Evolutionary conservation across 495 filamentous ascomycete genomes (phyloP), one percentile per base, ranked within the genome.

Genomic region (Penicillium goetzii): DNA sequence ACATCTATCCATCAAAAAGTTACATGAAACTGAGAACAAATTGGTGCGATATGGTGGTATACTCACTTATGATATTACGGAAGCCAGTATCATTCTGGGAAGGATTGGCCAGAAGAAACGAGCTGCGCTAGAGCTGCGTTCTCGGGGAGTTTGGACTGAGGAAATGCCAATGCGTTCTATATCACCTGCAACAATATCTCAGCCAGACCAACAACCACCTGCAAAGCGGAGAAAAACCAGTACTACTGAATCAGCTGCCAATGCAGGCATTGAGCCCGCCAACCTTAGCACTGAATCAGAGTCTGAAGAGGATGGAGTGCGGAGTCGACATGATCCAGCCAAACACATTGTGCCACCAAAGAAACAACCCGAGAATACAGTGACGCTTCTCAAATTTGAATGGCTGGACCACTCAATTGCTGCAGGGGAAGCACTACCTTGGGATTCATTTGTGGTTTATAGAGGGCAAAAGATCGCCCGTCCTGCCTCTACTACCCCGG

Each of bases 111-210:
- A 86, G 52, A 86, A 86, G 58, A 84, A 85, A 66, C 85, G 94
- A 11, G 92, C 90, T 1, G 81, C 83, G 12, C 85, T 95, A 60
- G 94, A 98, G 76, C 78, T 97, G 40, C 83, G 92, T 47, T 84
- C 84, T 38, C 83, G 81, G 49, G 89, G 80, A 23, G 47, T 86
- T 64, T 89, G 71, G 82, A 89, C 78, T 21, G 88, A 92, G 67
- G 80, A 88, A 17, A 59, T 79, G 41, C 32, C 47, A 45, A 56
- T 59, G 32, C 33, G 59, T 17, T 30, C 58, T 1, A 26, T 2
- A 34, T 25, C 49, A 4, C 10, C 58, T 25, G 26, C 57, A 26
- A 47, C 11, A 14, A 1, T 25, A 36, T 51, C 25, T n/a, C 11
- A 15, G 25, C 19, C 19, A 1, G 28, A 21, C 9, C 1, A 38